phyloP scores from a whole-genome alignment of 2,329 filamentous ascomycete genomes.

The Sclerotinia minor region DNA sequence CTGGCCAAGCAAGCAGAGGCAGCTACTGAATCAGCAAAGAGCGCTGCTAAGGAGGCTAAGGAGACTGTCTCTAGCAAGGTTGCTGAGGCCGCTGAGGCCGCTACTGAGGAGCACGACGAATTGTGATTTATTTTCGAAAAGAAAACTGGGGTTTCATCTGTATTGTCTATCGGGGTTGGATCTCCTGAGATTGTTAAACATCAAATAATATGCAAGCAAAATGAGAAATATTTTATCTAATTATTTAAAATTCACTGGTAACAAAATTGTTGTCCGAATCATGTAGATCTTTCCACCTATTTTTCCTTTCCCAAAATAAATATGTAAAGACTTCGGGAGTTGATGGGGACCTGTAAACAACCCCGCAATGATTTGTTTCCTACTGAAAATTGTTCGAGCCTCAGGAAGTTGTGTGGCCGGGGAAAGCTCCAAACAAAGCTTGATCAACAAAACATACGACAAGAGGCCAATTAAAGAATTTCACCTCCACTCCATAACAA shows the following conservation, averaged over 20 bases:
- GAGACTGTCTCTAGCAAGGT: constrained; percentile 51
- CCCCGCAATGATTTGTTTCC: constrained; percentile 14
- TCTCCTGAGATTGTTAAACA: constrained; percentile 15
- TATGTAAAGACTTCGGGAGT: background rate
- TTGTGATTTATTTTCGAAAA: constrained; percentile 54
- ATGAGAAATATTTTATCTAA: background rate
- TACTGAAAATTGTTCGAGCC: constrained; percentile 12
- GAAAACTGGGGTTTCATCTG: constrained; percentile 38
- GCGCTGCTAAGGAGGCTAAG: constrained; percentile 49
- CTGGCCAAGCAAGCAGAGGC: constrained; percentile 45
- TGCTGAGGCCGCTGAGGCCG: constrained; percentile 49
- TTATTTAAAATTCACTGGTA: background rate
- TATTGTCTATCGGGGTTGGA: constrained; percentile 32
- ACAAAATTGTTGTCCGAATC: background rate
- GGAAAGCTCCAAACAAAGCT: constrained; percentile 24
- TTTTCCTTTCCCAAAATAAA: background rate
- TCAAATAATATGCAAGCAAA: constrained; percentile 12
- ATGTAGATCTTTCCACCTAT: background rate
- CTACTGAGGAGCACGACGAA: constrained; percentile 63
- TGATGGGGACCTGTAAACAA: constrained; percentile 3
- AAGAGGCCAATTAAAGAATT: constrained; percentile 7
- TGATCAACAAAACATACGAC: constrained; percentile 11
- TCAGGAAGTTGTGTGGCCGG: constrained; percentile 19
- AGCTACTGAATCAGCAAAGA: constrained; percentile 43
- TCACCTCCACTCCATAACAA: constrained; percentile 12